Percentiles rank a stretch among this genome's conserved stretches.
phyloP scores from a whole-genome alignment of 169 alveolate genomes.

The Plasmodium yoelii region DNA sequence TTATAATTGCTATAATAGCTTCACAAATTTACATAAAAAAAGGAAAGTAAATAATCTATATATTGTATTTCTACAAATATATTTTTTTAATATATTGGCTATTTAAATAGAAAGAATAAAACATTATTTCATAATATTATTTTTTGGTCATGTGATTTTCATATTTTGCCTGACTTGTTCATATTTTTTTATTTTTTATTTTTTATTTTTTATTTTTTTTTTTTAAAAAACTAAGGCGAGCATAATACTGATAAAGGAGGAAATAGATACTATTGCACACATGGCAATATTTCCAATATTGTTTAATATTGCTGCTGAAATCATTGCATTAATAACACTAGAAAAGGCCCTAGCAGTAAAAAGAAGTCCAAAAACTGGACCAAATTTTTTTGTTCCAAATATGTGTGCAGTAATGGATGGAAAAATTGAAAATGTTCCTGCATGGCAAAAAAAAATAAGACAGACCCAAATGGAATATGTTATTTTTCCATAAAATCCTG shows the following conservation, averaged over 20 bases:
- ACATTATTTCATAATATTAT: neutral
- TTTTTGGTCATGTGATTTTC: neutral
- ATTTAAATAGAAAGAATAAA: no score
- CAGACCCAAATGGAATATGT: slow-evolving; percentile 67
- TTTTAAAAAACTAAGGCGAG: slow-evolving; percentile 33
- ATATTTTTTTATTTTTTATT: neutral
- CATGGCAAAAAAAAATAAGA: slow-evolving; percentile 71
- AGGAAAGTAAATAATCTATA: slow-evolving; percentile 11
- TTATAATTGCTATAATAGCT: neutral
- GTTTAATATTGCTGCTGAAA: slow-evolving; percentile 46
- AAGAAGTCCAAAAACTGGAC: slow-evolving; percentile 82
- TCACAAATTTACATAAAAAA: slow-evolving; percentile 45
- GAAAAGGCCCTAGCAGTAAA: slow-evolving; percentile 78
- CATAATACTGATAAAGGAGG: slow-evolving; percentile 68
- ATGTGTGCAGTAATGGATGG: slow-evolving; percentile 81
- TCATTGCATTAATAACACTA: slow-evolving; percentile 55
- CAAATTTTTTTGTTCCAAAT: slow-evolving; percentile 80
- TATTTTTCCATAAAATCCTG: slow-evolving; percentile 47
- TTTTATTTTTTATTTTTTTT: neutral
- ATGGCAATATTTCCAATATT: slow-evolving; percentile 54
- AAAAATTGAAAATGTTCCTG: slow-evolving; percentile 79
- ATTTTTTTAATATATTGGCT: neutral
- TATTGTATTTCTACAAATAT: slow-evolving; percentile 25
- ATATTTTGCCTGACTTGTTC: neutral
- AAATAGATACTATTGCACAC: slow-evolving; percentile 67